Evolutionary conservation across 108 stramenopile species (phyloP).

Genomic region (Pseudonitzschia delicatissima): DNA sequence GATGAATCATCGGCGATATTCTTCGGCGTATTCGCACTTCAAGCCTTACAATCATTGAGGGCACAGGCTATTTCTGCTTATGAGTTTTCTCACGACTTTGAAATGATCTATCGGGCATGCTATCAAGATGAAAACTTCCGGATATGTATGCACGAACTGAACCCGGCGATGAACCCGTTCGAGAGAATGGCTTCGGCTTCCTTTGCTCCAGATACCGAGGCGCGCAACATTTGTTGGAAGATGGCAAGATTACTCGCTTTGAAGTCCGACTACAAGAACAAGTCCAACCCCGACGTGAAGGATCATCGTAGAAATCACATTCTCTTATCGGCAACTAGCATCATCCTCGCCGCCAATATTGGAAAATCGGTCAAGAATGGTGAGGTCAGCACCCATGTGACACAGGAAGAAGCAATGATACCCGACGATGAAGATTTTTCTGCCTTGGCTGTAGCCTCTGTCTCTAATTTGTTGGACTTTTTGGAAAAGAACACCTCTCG

Average conservation of each 20-base stretch:
- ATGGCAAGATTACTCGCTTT: conserved; percentile 11
- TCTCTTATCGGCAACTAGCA: conserved; percentile 8
- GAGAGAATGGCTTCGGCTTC: not conserved
- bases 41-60: conserved; percentile 10
- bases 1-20: not conserved
- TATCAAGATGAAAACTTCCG: conserved; percentile 2
- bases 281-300: conserved; percentile 11
- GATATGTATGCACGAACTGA: not conserved
- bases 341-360: conserved; percentile 11
- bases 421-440: not conserved
- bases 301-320: conserved; percentile 16
- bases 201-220: conserved; percentile 15
- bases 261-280: not conserved
- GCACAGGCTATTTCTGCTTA: conserved; percentile 2
- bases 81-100: conserved; percentile 14
- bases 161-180: not conserved
- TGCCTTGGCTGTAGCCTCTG: not conserved
- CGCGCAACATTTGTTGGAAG: conserved; percentile 20
- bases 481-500: not conserved
- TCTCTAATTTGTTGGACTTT: not conserved
- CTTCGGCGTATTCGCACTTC: conserved; percentile 18
- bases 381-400: not conserved
- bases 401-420: not conserved
- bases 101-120: conserved; percentile 7
- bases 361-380: conserved; percentile 10